phyloP scores from a whole-genome alignment of 495 filamentous ascomycete genomes.

The Talaromyces adpressus region DNA sequence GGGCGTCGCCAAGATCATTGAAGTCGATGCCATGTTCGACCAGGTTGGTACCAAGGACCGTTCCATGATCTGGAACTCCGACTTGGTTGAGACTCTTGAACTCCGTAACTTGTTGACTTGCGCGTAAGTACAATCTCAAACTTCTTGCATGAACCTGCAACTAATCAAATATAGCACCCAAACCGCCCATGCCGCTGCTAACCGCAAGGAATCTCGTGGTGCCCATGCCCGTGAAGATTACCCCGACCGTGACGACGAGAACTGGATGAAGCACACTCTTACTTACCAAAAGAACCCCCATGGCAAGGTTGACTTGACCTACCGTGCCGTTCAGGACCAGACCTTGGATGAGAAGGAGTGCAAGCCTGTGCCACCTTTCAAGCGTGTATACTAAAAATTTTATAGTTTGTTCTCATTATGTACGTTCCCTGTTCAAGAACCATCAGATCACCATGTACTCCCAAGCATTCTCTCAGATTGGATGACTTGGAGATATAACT shows the following conservation, averaged over 20 bases:
- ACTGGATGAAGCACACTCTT: constrained; percentile 99
- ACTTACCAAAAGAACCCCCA: constrained; percentile 87
- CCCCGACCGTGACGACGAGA: constrained; percentile 84
- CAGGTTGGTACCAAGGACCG: constrained; percentile 92
- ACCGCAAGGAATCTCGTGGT: constrained; percentile 89
- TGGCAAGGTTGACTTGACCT: constrained; percentile 67
- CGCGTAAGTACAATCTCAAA: constrained; percentile 54
- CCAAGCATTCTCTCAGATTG: neutral
- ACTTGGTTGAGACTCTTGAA: constrained; percentile 92
- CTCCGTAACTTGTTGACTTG: constrained; percentile 90
- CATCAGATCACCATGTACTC: neutral
- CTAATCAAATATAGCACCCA: constrained; percentile 49
- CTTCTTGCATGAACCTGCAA: neutral
- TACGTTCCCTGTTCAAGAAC: neutral
- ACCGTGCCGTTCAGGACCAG: constrained; percentile 66
- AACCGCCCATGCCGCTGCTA: constrained; percentile 78
- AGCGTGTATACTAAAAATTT: constrained; percentile 63
- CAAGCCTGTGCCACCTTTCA: constrained; percentile 80
- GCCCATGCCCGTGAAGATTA: constrained; percentile 94
- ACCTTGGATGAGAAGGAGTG: constrained; percentile 89
- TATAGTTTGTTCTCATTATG: neutral
- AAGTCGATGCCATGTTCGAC: constrained; percentile 71
- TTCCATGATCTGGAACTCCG: constrained; percentile 99
- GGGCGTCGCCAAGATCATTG: constrained; percentile 71
- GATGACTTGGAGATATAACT: neutral